Conservation (phyloP, 176 grass and related monocot species). For the Avena sativa region DNA sequence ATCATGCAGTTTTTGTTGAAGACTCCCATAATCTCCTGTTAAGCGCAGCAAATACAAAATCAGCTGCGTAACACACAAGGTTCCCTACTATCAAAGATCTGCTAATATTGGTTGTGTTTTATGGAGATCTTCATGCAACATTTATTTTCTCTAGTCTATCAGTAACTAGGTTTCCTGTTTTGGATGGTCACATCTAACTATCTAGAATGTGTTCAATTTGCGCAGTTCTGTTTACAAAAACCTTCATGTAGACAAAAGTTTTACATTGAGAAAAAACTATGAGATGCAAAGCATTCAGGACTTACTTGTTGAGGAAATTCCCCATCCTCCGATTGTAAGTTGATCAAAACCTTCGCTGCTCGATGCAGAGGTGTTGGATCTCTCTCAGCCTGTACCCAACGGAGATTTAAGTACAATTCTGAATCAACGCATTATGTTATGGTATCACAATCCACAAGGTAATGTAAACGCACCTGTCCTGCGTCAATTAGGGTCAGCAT, state of each 20-base stretch:
- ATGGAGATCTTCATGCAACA: neutral
- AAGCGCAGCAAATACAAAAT: neutral
- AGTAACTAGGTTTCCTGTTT: neutral
- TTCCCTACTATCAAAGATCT: neutral
- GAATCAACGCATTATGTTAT: slow-evolving; percentile 7
- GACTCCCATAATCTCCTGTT: slow-evolving; percentile 86
- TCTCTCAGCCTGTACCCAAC: slow-evolving; percentile 61
- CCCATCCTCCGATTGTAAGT: slow-evolving; percentile 68
- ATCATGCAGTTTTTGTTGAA: slow-evolving; percentile 87
- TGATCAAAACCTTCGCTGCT: slow-evolving; percentile 78
- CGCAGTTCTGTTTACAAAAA: neutral
- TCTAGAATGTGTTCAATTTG: neutral
- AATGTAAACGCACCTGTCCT: slow-evolving; percentile 60
- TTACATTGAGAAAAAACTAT: neutral
- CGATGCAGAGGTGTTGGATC: slow-evolving; percentile 71
- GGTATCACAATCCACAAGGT: neutral
- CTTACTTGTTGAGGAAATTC: slow-evolving; percentile 95
- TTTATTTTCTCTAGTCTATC: neutral
- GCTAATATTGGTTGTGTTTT: neutral
- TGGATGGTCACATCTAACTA: neutral
- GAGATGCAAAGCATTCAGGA: neutral
- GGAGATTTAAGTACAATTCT: neutral
- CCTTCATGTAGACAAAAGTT: neutral
- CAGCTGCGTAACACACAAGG: neutral
- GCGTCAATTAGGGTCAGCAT: slow-evolving; percentile 83